Percentiles rank a stretch among this genome's conserved stretches.
Conservation (phyloP, 2,329 filamentous ascomycete species). For the Diaporthe caulivora region DNA sequence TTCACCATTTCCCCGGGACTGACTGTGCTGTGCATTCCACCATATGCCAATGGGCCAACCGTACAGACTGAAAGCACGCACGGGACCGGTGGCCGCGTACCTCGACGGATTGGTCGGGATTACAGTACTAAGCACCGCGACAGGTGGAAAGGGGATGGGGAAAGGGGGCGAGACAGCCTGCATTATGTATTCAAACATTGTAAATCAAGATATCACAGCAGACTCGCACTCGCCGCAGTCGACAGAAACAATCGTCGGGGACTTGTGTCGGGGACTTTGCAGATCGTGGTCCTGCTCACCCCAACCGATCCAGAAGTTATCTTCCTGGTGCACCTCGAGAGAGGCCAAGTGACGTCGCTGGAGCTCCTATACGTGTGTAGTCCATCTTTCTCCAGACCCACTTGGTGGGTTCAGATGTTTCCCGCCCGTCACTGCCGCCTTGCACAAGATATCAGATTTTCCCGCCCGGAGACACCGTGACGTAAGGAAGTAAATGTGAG, state of each 20-base stretch:
- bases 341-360: conserved; percentile 23
- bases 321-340: conserved; percentile 17
- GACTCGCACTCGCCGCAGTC: conserved; percentile 2
- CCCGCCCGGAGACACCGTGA: conserved; percentile 16
- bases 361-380: conserved; percentile 6
- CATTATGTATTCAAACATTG: too few species aligned
- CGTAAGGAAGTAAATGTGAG: conserved; percentile 22
- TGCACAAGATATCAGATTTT: conserved; percentile 3
- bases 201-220: not conserved
- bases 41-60: not conserved
- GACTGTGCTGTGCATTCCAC: not conserved
- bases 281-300: conserved; percentile 21
- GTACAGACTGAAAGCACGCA: not conserved
- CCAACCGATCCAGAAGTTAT: conserved; percentile 26
- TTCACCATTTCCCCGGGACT: conserved; percentile 4
- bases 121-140: not conserved
- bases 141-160: not conserved
- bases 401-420: conserved; percentile 9
- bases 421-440: not conserved
- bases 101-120: not conserved
- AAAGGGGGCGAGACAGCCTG: not conserved
- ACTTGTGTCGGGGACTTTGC: conserved; percentile 10
- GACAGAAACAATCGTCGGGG: not conserved
- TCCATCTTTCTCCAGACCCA: conserved; percentile 23
- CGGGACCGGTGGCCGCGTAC: not conserved